phyloP scores from a whole-genome alignment of 2,329 filamentous ascomycete genomes.

The Ophiostoma australiae region DNA sequence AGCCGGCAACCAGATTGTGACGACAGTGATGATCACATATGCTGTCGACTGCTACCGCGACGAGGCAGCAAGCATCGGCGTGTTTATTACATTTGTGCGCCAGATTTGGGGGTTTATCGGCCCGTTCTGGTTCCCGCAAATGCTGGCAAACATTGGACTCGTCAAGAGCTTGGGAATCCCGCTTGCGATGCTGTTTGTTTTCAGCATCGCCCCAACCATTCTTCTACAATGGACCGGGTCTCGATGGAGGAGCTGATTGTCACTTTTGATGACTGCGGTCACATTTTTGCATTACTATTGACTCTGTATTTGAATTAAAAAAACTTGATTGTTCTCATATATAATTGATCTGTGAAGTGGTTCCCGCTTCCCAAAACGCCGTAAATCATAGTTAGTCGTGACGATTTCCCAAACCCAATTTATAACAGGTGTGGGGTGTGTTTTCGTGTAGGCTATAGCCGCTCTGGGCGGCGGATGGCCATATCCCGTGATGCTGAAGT shows the following conservation, averaged over 20 bases:
- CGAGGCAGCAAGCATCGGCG: conserved; percentile 50
- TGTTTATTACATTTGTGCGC: conserved; percentile 54
- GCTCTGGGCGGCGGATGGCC: conserved; percentile 24
- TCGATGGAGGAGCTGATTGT: not conserved
- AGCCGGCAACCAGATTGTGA: conserved; percentile 56
- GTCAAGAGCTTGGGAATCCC: conserved; percentile 10
- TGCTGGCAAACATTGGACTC: conserved; percentile 13
- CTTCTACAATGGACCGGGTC: not conserved
- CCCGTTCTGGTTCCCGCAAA: conserved; percentile 32
- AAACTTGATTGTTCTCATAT: not conserved
- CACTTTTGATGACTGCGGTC: not conserved
- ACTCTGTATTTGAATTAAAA: not conserved
- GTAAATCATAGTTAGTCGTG: not conserved
- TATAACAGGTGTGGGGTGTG: not conserved
- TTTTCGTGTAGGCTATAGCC: not conserved
- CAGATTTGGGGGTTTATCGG: conserved; percentile 51
- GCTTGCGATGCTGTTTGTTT: conserved; percentile 1
- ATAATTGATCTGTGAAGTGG: not conserved
- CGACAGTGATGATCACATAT: conserved; percentile 56
- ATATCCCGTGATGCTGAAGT: conserved; percentile 16
- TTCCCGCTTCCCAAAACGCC: not conserved
- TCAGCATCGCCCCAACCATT: not conserved
- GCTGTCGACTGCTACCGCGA: conserved; percentile 53
- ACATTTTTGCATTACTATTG: not conserved
- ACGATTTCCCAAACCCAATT: not conserved